A percentile compares a stretch with the other conserved stretches of the same genome.
phyloP scores from a whole-genome alignment of 176 grass and related monocot species.

The Avena sativa region DNA sequence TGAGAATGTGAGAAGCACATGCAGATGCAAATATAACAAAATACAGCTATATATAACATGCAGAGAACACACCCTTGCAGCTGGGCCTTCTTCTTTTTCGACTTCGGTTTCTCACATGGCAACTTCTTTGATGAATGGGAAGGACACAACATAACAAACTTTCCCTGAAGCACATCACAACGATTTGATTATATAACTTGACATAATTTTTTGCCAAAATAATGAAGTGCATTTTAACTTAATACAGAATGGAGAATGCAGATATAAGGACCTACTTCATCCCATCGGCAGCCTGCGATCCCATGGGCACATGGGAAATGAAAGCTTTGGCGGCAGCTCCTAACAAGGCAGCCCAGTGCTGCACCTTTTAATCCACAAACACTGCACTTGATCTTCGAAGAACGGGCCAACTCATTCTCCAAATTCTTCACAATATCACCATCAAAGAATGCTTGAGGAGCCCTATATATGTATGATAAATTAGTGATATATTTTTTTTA shows the following conservation, averaged over 20 bases:
- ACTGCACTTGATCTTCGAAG: constrained; percentile 94
- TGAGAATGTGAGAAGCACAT: not conserved
- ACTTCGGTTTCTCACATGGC: constrained; percentile 75
- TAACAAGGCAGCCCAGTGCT: constrained; percentile 89
- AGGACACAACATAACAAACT: constrained; percentile 91
- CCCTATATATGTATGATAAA: constrained; percentile 58
- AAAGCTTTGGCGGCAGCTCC: constrained; percentile 89
- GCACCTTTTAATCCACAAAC: constrained; percentile 91
- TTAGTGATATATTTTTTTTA: not conserved
- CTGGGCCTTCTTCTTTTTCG: constrained; percentile 63
- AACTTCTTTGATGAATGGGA: constrained; percentile 81
- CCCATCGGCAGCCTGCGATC: constrained; percentile 78
- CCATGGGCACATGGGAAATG: constrained; percentile 86
- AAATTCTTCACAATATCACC: constrained; percentile 75
- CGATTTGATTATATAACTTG: constrained; percentile 14
- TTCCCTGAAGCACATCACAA: constrained; percentile 50
- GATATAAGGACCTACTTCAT: constrained; percentile 53
- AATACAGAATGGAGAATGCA: not conserved
- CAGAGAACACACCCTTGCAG: constrained; percentile 43
- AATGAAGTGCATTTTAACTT: constrained; percentile 7
- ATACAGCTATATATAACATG: constrained; percentile 24
- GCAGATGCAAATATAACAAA: constrained; percentile 27
- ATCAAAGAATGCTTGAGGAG: constrained; percentile 87
- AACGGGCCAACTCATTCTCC: constrained; percentile 73
- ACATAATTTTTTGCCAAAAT: not conserved